These are phyloP conservation scores for Blepharisma stoltei DNA, from an alignment of 73 alveolate species.

Conservation along the genomic window DNA sequence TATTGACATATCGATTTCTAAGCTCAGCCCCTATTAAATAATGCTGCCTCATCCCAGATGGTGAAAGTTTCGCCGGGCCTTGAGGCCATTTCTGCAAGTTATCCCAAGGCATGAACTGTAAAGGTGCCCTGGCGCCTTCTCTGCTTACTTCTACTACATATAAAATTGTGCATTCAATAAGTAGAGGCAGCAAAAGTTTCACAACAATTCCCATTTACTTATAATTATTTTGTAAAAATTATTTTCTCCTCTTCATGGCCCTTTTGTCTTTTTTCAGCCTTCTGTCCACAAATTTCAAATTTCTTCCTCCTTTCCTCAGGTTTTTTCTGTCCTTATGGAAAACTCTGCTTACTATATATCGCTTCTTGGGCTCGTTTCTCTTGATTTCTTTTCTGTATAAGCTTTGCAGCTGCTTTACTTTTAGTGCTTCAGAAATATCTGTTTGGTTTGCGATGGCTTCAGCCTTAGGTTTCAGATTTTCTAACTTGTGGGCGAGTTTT, in stretches of 20 bases:
- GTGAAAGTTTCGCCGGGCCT: too few species aligned
- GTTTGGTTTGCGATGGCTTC: constrained; percentile 78
- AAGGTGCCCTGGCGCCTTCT: constrained; percentile 33
- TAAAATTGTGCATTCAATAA: neutral
- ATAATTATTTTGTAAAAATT: too few species aligned
- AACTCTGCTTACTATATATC: constrained; percentile 64
- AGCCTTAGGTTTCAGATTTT: constrained; percentile 79
- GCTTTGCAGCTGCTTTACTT: constrained; percentile 81
- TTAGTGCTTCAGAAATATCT: constrained; percentile 72
- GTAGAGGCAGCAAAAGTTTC: too few species aligned
- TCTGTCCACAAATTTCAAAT: constrained; percentile 57
- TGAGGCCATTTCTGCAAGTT: too few species aligned
- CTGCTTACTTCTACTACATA: constrained; percentile 12
- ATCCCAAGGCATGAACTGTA: neutral
- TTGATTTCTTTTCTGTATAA: constrained; percentile 75
- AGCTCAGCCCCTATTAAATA: constrained; percentile 59
- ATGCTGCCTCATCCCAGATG: constrained; percentile 68
- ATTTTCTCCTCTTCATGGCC: constrained; percentile 62
- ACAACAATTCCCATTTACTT: too few species aligned
- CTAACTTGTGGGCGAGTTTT: constrained; percentile 67
- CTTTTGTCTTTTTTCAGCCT: constrained; percentile 72
- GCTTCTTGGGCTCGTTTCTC: constrained; percentile 66
- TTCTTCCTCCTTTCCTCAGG: constrained; percentile 38
- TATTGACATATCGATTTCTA: constrained; percentile 56
- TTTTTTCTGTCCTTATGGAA: constrained; percentile 41